Evolutionary conservation across 1,139 yeast species (phyloP), one percentile per base, ranked within the genome.

Genomic region (Citeromyces hawaiiensis): DNA sequence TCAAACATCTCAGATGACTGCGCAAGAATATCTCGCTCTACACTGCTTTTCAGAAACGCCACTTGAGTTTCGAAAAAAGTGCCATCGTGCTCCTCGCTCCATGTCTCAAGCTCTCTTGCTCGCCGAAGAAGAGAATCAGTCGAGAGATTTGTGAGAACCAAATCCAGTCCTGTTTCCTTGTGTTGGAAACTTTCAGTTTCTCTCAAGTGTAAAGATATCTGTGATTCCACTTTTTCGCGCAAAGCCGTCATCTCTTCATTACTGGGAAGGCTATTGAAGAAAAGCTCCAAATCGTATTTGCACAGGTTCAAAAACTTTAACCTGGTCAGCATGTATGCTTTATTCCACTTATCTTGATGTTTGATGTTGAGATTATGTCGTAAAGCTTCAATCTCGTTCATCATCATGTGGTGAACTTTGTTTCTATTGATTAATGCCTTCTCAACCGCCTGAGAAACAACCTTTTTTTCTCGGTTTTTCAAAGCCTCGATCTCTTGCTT

Each of bases 401-500:
- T 44, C 2, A 74, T 53, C 11, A 61, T 56, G 21, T 59, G 49
- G 3, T 64, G 54, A 23, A 71, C 64, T 40, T 58, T 61, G 11
- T 59, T 61, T 37, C 60, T 53, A 6, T 59, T 51, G 2, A 51
- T 41, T 18, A 52, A 57, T 37, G 58, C 63, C 34, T 57, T 57
- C 2, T 51, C 49, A 2, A 68, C 38, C 1, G 65, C 60, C 15
- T 52, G 48, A 4, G 65, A 63, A 3, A 71, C 59, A 37, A 68
- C 60, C 21, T 57, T 54, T 2, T 57, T 45, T 48, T 81, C 88
- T 39, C 86, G 63, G 0, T 55, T 53, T 43, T 83, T 63, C 40
- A 85, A 63, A 44, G 78, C 83, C 38, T 77, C 83, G 42, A 87
- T 85, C 55, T 83, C 91, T 43, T 69, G 72, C 47, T 77, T 76